phyloP scores from a whole-genome alignment of 495 filamentous ascomycete species.

The Bathelium albidoporum region DNA sequence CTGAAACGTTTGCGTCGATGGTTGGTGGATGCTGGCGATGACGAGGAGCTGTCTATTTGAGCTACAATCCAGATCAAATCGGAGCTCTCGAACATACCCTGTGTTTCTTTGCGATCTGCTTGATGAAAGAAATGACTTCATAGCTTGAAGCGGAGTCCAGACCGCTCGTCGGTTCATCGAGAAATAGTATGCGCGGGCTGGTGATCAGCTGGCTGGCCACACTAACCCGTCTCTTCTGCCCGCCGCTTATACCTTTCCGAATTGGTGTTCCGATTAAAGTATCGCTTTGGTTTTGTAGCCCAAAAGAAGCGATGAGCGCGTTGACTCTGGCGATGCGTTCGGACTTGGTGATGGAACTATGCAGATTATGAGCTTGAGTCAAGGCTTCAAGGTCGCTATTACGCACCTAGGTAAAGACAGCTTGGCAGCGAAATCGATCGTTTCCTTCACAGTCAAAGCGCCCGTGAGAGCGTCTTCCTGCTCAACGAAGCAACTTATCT shows the following conservation, averaged over 20 bases:
- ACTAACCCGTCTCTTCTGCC: slow-evolving; percentile 68
- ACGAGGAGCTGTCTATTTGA: slow-evolving; percentile 46
- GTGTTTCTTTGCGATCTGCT: slow-evolving; percentile 51
- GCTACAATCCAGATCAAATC: not conserved
- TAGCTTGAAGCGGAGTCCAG: slow-evolving; percentile 60
- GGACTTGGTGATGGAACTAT: slow-evolving; percentile 33
- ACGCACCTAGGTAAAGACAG: slow-evolving; percentile 47
- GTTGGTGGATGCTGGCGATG: slow-evolving; percentile 74
- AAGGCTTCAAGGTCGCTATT: not conserved
- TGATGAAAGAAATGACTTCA: slow-evolving; percentile 57
- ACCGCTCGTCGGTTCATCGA: slow-evolving; percentile 76
- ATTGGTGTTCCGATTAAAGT: slow-evolving; percentile 69
- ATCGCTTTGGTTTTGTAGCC: slow-evolving; percentile 51
- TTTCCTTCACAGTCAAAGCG: slow-evolving; percentile 65
- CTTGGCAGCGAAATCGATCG: slow-evolving; percentile 55
- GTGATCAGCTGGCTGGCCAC: slow-evolving; percentile 73
- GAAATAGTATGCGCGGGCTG: slow-evolving; percentile 62
- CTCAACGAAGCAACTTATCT: slow-evolving; percentile 64
- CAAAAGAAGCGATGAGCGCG: slow-evolving; percentile 49
- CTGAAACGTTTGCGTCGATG: slow-evolving; percentile 62
- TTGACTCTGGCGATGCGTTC: slow-evolving; percentile 46
- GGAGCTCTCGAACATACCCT: slow-evolving; percentile 38
- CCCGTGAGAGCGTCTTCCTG: slow-evolving; percentile 78
- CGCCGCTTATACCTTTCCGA: slow-evolving; percentile 66
- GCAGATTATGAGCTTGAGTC: slow-evolving; percentile 16